Evolutionary conservation across 768 basidiomycete species (phyloP).

Genomic region (Hortiboletus campestris): DNA sequence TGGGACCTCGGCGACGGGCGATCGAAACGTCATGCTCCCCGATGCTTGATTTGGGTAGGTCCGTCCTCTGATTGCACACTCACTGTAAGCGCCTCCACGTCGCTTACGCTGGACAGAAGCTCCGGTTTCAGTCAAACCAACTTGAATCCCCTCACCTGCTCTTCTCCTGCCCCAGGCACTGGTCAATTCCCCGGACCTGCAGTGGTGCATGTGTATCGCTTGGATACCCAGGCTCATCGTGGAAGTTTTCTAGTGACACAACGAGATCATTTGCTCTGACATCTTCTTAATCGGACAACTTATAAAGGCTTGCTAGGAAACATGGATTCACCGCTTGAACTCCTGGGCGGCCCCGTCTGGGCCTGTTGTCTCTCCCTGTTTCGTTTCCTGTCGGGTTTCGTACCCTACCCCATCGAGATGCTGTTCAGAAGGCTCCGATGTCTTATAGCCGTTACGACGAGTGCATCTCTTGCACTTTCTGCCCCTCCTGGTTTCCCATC

Average conservation of each 20-base stretch:
- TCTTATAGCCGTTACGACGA: slow-evolving; percentile 20
- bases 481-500: slow-evolving; percentile 53
- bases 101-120: not conserved
- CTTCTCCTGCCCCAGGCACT: not conserved
- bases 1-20: too few species aligned
- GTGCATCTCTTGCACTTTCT: slow-evolving; percentile 15
- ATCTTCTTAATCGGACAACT: not conserved
- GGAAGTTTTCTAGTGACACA: not conserved
- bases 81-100: not conserved
- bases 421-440: slow-evolving; percentile 21
- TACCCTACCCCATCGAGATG: slow-evolving; percentile 19
- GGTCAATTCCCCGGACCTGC: not conserved
- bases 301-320: not conserved
- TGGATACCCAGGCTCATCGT: not conserved
- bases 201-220: slow-evolving; percentile 3
- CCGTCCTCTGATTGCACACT: not conserved
- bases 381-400: slow-evolving; percentile 11
- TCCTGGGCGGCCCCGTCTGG: slow-evolving; percentile 20
- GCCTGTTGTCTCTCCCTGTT: slow-evolving; percentile 8
- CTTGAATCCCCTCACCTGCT: not conserved
- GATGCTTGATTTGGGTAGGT: slow-evolving; percentile 12
- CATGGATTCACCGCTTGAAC: slow-evolving; percentile 23
- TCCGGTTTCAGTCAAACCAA: not conserved
- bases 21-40: not conserved
- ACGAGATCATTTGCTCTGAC: not conserved